These are phyloP conservation scores for Colletotrichum echinochloae DNA, from an alignment of 2,329 filamentous ascomycete species.

Conservation along the genomic window DNA sequence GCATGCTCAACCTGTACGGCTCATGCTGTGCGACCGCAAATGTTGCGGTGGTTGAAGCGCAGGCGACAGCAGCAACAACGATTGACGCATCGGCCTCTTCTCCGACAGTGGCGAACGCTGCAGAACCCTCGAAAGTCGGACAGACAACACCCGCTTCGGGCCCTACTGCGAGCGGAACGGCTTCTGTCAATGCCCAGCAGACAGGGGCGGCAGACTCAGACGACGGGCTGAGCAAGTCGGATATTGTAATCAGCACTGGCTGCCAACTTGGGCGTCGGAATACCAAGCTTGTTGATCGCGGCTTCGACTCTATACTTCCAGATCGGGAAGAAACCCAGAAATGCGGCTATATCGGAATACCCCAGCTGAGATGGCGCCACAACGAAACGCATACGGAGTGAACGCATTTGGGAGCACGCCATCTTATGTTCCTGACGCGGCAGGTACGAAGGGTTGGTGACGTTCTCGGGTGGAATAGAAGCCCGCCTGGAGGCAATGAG, in stretches of 20 bases:
- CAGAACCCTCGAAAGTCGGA: background rate
- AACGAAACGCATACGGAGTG: background rate
- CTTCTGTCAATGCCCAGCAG: background rate
- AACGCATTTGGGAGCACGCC: background rate
- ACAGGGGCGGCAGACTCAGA: constrained; percentile 10
- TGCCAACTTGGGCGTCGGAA: constrained; percentile 45
- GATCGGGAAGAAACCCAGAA: constrained; percentile 42
- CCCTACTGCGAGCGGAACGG: background rate
- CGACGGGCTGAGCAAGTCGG: constrained; percentile 44
- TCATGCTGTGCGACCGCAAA: constrained; percentile 45
- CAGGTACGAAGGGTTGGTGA: background rate
- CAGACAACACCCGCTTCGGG: constrained; percentile 2
- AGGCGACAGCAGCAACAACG: constrained; percentile 20
- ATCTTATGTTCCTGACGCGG: background rate
- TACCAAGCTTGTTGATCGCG: constrained; percentile 51
- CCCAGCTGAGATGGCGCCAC: background rate
- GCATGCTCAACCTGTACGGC: constrained; percentile 43
- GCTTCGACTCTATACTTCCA: constrained; percentile 42
- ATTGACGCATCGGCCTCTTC: background rate
- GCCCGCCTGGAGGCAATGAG: background rate
- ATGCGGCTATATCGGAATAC: background rate
- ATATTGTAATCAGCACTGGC: constrained; percentile 45
- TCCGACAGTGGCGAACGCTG: background rate
- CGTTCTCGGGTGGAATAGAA: background rate
- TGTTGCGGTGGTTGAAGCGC: constrained; percentile 31